Conservation (phyloP, 148 eudicot species). For the Linanthus parryae region DNA sequence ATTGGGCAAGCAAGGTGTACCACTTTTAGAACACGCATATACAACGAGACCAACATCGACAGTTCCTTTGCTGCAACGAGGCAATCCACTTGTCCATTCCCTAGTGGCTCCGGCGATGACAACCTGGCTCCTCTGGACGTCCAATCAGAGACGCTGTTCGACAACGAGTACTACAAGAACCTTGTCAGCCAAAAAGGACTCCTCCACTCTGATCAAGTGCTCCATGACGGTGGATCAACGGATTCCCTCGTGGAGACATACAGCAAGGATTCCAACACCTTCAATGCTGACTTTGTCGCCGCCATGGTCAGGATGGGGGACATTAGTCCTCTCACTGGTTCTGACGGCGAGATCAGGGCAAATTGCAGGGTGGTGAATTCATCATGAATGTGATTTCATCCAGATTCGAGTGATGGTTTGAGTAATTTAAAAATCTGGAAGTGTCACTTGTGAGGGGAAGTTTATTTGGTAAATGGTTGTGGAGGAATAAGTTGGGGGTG, state of each 20-base stretch:
- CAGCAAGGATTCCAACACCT: conserved; percentile 16
- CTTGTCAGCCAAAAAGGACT: conserved; percentile 45
- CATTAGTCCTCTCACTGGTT: conserved; percentile 55
- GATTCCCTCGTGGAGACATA: conserved; percentile 38
- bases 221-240: conserved; percentile 50
- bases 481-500: no score
- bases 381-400: no score
- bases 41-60: conserved; percentile 63
- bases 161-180: conserved; percentile 52
- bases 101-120: conserved; percentile 39
- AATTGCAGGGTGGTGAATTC: conserved; percentile 55
- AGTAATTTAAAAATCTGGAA: no score
- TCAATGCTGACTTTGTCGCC: conserved; percentile 41
- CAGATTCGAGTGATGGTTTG: no score
- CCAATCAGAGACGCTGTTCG: conserved; percentile 29
- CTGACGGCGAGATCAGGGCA: conserved; percentile 48
- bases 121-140: conserved; percentile 45
- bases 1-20: conserved; percentile 70
- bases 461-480: no score
- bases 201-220: conserved; percentile 74
- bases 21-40: conserved; percentile 39
- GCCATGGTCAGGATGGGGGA: conserved; percentile 67
- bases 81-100: conserved; percentile 46
- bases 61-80: conserved; percentile 34
- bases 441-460: no score